Percentiles rank a stretch among this genome's conserved stretches.
phyloP scores from a whole-genome alignment of 257 asterid genomes.

The Dorcoceras hygrometricum region DNA sequence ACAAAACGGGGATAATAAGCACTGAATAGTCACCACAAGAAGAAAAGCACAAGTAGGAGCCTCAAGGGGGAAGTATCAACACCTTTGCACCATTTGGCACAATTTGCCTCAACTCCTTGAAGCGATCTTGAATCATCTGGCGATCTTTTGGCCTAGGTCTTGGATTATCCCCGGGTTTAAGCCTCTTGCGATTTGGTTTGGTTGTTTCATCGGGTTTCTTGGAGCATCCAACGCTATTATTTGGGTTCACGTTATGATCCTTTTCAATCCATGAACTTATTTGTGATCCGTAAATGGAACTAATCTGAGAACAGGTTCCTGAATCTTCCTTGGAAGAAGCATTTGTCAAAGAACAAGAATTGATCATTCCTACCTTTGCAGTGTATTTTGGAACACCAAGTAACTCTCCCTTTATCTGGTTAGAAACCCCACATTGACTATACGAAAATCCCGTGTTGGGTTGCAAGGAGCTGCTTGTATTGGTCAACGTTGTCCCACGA shows the following conservation, averaged over 20 bases:
- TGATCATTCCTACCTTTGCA: slow-evolving; percentile 38
- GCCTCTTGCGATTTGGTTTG: slow-evolving; percentile 73
- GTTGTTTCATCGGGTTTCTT: slow-evolving; percentile 59
- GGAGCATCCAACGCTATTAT: slow-evolving; percentile 54
- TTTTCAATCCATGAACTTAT: slow-evolving; percentile 71
- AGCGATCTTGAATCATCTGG: slow-evolving; percentile 96
- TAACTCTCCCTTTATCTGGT: slow-evolving; percentile 49
- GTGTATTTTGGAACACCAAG: slow-evolving; percentile 54
- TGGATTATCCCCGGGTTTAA: slow-evolving; percentile 89
- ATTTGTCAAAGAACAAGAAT: slow-evolving; percentile 44
- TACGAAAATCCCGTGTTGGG: slow-evolving; percentile 21
- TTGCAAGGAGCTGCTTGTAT: slow-evolving; percentile 42
- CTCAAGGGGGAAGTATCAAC: slow-evolving; percentile 28
- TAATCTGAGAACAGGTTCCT: slow-evolving; percentile 46
- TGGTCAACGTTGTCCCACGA: slow-evolving; percentile 51
- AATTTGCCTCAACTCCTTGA: slow-evolving; percentile 85
- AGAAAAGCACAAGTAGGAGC: slow-evolving; percentile 1
- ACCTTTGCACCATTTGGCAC: slow-evolving; percentile 97
- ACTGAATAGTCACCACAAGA: background rate
- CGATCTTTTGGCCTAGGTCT: slow-evolving; percentile 96
- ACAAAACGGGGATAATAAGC: slow-evolving; percentile 16
- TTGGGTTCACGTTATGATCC: slow-evolving; percentile 44
- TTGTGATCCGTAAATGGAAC: slow-evolving; percentile 67
- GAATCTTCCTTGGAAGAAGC: slow-evolving; percentile 46
- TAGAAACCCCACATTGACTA: slow-evolving; percentile 42